phyloP scores from a whole-genome alignment of 805 yeast species.

The Pichia manshurica region DNA sequence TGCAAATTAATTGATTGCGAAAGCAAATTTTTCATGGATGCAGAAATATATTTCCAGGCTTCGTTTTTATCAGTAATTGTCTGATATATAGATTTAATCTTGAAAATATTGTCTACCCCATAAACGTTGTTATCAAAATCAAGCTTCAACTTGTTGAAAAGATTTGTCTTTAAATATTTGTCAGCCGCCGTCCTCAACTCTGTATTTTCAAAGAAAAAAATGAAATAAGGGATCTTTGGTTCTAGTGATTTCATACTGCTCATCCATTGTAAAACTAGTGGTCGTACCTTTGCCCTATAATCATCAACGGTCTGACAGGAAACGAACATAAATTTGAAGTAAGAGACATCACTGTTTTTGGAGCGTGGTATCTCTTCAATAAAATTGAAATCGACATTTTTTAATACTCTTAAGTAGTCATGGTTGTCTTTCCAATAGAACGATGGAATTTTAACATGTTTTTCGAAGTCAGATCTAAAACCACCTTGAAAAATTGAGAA shows the following conservation, averaged over 20 bases:
- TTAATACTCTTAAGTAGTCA: constrained; percentile 59
- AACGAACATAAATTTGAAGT: constrained; percentile 64
- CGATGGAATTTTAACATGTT: constrained; percentile 52
- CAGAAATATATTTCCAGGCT: constrained; percentile 42
- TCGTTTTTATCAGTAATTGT: constrained; percentile 39
- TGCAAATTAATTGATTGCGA: constrained; percentile 49
- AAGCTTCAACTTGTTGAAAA: constrained; percentile 27
- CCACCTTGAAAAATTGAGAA: constrained; percentile 46
- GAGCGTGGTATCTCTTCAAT: constrained; percentile 50
- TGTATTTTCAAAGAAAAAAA: constrained; percentile 43
- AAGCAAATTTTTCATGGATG: constrained; percentile 43
- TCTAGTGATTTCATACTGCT: constrained; percentile 37
- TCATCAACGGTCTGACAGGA: constrained; percentile 62
- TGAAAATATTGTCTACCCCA: constrained; percentile 34
- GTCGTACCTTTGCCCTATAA: constrained; percentile 75
- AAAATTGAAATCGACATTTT: constrained; percentile 47
- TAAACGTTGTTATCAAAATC: constrained; percentile 26
- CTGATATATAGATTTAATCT: constrained; percentile 33
- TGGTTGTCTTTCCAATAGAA: constrained; percentile 60
- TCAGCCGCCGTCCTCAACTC: constrained; percentile 22
- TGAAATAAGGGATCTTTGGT: constrained; percentile 49
- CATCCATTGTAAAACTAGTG: constrained; percentile 78
- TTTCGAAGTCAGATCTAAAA: constrained; percentile 38
- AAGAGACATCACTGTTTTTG: constrained; percentile 18
- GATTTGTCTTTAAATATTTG: constrained; percentile 26